A percentile compares a stretch with the other conserved stretches of the same genome.
phyloP scores from a whole-genome alignment of 2,329 filamentous ascomycete species.

The Colletotrichum sp. region DNA sequence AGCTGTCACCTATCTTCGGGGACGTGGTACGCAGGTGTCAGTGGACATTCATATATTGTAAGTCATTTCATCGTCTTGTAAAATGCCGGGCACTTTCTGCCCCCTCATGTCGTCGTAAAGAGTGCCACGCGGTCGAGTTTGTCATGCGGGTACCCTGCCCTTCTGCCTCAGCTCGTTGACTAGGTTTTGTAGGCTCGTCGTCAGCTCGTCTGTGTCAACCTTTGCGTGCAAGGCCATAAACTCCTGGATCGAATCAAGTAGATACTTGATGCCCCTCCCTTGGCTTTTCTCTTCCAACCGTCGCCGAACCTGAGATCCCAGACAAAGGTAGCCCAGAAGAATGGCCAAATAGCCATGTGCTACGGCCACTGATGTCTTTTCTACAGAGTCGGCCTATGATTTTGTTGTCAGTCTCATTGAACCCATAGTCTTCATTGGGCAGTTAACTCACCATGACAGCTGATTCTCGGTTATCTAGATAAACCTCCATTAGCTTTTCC shows the following conservation, averaged over 20 bases:
- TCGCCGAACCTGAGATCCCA: constrained; percentile 52
- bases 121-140: neutral
- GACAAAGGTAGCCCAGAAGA: constrained; percentile 80
- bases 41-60: neutral
- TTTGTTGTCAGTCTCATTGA: neutral
- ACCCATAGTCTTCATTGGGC: neutral
- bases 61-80: neutral
- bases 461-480: constrained; percentile 69
- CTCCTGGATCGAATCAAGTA: constrained; percentile 59
- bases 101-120: neutral
- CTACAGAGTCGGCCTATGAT: constrained; percentile 68
- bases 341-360: constrained; percentile 87
- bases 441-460: constrained; percentile 68
- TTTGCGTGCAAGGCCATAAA: constrained; percentile 58
- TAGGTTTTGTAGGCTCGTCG: constrained; percentile 36
- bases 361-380: constrained; percentile 81
- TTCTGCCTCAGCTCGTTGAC: constrained; percentile 36
- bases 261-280: constrained; percentile 46
- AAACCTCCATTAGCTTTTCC: constrained; percentile 66
- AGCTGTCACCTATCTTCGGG: neutral
- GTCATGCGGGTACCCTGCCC: neutral
- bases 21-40: neutral
- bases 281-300: constrained; percentile 47
- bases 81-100: neutral
- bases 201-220: constrained; percentile 48